Conservation (phyloP, 805 yeast genomes). For the Ogataea degrootiae region DNA sequence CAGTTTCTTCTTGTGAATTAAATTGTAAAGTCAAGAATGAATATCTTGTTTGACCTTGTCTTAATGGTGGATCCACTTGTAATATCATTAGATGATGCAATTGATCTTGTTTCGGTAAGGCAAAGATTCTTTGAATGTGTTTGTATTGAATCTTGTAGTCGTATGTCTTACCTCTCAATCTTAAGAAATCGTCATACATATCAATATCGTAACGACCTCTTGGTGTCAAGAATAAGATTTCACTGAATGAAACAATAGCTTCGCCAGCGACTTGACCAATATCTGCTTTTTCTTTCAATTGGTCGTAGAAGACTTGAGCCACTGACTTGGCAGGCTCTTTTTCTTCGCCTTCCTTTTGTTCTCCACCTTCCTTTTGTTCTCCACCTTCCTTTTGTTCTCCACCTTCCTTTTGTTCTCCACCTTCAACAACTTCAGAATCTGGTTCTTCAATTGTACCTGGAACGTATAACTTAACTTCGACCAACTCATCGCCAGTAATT, state of each 20-base stretch:
- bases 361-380: constrained; percentile 18
- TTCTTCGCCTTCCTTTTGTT: constrained; percentile 19
- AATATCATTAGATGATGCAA: constrained; percentile 80
- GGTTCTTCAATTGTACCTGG: constrained; percentile 74
- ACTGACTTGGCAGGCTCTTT: constrained; percentile 51
- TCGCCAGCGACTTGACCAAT: constrained; percentile 94
- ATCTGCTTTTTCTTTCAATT: constrained; percentile 86
- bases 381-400: constrained; percentile 22
- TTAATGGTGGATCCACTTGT: constrained; percentile 93
- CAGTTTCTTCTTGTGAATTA: constrained; percentile 83
- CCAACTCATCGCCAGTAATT: constrained; percentile 90
- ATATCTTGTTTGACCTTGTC: constrained; percentile 97
- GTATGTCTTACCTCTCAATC: constrained; percentile 95
- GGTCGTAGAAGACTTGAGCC: constrained; percentile 85
- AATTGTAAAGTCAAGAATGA: constrained; percentile 90
- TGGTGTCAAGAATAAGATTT: constrained; percentile 89
- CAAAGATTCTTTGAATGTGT: constrained; percentile 84
- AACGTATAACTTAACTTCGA: constrained; percentile 87
- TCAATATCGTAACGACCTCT: constrained; percentile 98
- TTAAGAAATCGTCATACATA: constrained; percentile 79
- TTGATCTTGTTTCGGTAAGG: constrained; percentile 93
- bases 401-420: constrained; percentile 13
- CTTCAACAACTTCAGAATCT: constrained; percentile 28
- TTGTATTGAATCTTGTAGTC: constrained; percentile 92
- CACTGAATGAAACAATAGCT: constrained; percentile 89